Conservation (phyloP, 1,284 basidiomycete species). For the Cutaneotrichosporon sp. region DNA sequence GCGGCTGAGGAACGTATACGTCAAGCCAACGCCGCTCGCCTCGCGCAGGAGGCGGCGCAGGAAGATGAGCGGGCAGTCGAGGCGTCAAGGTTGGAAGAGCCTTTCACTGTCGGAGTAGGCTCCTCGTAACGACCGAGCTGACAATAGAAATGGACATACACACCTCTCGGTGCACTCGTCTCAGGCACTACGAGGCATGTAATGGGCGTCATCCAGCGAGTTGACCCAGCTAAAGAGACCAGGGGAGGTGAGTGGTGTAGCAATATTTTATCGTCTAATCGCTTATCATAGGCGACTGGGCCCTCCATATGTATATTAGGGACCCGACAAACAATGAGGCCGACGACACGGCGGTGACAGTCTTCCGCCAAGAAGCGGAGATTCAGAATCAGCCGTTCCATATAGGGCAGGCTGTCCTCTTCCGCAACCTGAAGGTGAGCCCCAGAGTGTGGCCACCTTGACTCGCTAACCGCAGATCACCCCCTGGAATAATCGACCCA, state of each 20-base stretch:
- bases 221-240: conserved; percentile 4
- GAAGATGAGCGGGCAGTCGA: background rate
- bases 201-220: conserved; percentile 23
- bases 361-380: conserved; percentile 27
- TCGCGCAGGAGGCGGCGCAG: background rate
- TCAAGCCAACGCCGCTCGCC: background rate
- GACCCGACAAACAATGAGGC: conserved; percentile 30
- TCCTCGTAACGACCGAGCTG: background rate
- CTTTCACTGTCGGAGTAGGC: background rate
- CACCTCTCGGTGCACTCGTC: conserved; percentile 12
- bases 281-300: conserved; percentile 23
- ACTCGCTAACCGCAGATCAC: conserved; percentile 5
- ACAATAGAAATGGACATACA: conserved; percentile 13
- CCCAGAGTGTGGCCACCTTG: background rate
- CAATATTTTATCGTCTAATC: background rate
- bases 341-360: conserved; percentile 36
- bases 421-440: conserved; percentile 29
- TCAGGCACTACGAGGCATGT: conserved; percentile 5
- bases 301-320: conserved; percentile 28
- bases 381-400: conserved; percentile 10
- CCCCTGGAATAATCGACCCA: conserved; percentile 32
- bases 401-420: conserved; percentile 28
- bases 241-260: background rate
- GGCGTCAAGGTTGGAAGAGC: background rate
- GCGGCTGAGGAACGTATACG: background rate